These are phyloP conservation scores for Lodderomyces elongisporus DNA, from an alignment of 1,139 yeast genomes.

Conservation along the genomic window DNA sequence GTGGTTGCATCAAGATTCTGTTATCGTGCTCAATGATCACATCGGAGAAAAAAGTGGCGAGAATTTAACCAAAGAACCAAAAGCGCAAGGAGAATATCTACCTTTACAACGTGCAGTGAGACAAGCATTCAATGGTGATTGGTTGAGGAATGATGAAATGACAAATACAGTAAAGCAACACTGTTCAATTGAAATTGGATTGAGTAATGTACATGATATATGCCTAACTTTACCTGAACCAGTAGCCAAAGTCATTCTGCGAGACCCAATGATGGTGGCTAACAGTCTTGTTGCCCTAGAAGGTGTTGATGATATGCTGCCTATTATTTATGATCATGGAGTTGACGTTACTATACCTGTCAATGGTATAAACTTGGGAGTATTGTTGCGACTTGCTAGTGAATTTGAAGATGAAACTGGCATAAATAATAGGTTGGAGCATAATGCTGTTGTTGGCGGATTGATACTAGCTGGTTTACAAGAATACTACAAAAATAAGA, in stretches of 20 bases:
- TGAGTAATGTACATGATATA: slow-evolving; percentile 9
- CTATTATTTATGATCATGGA: slow-evolving; percentile 19
- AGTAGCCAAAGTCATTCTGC: slow-evolving; percentile 15
- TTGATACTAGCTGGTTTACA: slow-evolving; percentile 24
- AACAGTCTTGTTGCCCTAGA: slow-evolving; percentile 8
- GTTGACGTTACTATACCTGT: slow-evolving; percentile 35
- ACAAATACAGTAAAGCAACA: slow-evolving; percentile 6
- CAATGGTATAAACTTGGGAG: slow-evolving; percentile 15
- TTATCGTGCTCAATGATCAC: slow-evolving; percentile 26
- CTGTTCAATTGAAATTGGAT: slow-evolving; percentile 3
- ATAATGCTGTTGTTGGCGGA: slow-evolving; percentile 42
- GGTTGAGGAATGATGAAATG: slow-evolving; percentile 16
- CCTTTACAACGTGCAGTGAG: slow-evolving; percentile 26
- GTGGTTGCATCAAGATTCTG: slow-evolving; percentile 35
- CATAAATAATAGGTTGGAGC: slow-evolving; percentile 13
- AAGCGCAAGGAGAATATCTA: slow-evolving; percentile 20
- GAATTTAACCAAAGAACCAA: no score
- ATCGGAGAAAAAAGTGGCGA: no score
- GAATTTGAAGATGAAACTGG: slow-evolving; percentile 1
- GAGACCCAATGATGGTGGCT: slow-evolving; percentile 8
- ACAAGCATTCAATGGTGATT: slow-evolving; percentile 20
- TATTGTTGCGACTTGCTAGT: slow-evolving; percentile 52
- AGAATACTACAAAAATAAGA: slow-evolving; percentile 23
- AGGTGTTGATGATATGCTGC: slow-evolving; percentile 8
- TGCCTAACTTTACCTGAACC: slow-evolving; percentile 13